Evolutionary conservation across 305 asterid species (phyloP).

Genomic region (Fraxinus nigra): DNA sequence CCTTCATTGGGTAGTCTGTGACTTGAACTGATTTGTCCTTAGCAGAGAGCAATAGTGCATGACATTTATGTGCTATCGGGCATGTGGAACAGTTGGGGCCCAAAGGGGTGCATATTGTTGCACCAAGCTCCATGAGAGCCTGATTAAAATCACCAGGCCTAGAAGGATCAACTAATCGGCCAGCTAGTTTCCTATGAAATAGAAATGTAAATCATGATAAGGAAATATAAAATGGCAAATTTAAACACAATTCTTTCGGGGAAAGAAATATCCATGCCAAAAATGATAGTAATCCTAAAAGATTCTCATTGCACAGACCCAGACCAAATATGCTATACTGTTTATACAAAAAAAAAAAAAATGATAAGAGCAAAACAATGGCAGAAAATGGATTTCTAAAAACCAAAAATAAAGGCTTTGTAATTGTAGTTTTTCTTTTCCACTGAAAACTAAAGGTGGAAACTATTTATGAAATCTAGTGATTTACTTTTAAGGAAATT

Average conservation of each 20-base stretch:
- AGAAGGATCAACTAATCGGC: slow-evolving; percentile 73
- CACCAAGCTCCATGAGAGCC: slow-evolving; percentile 98
- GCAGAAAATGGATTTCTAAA: not conserved
- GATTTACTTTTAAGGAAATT: not conserved
- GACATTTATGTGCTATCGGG: slow-evolving; percentile 72
- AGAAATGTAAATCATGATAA: slow-evolving; percentile 3
- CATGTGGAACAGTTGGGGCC: slow-evolving; percentile 70
- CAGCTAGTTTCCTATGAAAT: slow-evolving; percentile 66
- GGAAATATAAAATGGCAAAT: not conserved
- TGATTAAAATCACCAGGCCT: slow-evolving; percentile 99
- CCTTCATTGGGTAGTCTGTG: slow-evolving; percentile 82
- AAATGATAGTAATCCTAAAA: not conserved
- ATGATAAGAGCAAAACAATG: not conserved
- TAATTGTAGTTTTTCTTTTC: too few species aligned
- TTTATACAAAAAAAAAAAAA: not conserved
- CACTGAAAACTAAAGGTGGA: too few species aligned
- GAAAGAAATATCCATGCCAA: not conserved
- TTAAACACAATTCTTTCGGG: not conserved
- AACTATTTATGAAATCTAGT: too few species aligned
- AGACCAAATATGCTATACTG: not conserved
- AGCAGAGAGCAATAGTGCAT: slow-evolving; percentile 59
- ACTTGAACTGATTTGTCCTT: slow-evolving; percentile 54
- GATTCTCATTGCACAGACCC: not conserved
- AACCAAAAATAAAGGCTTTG: too few species aligned
- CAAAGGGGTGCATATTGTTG: slow-evolving; percentile 62